Percentiles rank a stretch among this genome's conserved stretches.
Evolutionary conservation across 352 stramenopile species (phyloP).

Genomic region (Pythium dissotocum): DNA sequence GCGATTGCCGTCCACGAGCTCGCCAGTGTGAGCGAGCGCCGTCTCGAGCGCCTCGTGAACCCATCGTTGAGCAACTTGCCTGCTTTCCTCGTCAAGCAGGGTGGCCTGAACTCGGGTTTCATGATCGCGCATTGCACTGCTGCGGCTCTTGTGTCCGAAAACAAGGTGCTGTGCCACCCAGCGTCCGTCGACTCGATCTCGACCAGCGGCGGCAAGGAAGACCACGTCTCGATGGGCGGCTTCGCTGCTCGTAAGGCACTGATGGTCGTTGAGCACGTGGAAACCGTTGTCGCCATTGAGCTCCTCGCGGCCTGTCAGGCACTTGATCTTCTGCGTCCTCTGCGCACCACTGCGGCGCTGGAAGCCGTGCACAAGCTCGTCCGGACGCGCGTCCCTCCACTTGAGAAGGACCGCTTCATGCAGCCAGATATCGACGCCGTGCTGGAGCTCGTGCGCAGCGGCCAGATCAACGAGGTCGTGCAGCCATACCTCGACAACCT

Average conservation of each 20-base stretch:
- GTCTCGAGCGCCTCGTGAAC: slow-evolving; percentile 89
- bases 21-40: slow-evolving; percentile 81
- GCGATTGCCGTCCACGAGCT: slow-evolving; percentile 89
- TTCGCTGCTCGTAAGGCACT: slow-evolving; percentile 84
- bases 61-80: slow-evolving; percentile 83
- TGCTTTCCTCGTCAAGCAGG: slow-evolving; percentile 84
- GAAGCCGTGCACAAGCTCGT: slow-evolving; percentile 83
- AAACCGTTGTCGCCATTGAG: slow-evolving; percentile 88
- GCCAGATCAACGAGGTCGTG: slow-evolving; percentile 60
- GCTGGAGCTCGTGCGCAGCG: slow-evolving; percentile 73
- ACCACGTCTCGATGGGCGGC: slow-evolving; percentile 90
- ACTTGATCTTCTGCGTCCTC: slow-evolving; percentile 82
- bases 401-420: slow-evolving; percentile 88
- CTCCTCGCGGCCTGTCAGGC: slow-evolving; percentile 85
- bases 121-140: slow-evolving; percentile 92
- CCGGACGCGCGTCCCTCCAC: slow-evolving; percentile 50
- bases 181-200: slow-evolving; percentile 89
- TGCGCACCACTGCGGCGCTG: slow-evolving; percentile 79
- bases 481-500: slow-evolving; percentile 58
- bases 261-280: slow-evolving; percentile 84
- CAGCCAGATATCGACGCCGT: slow-evolving; percentile 87
- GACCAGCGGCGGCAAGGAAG: slow-evolving; percentile 86
- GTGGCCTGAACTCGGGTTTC: slow-evolving; percentile 88
- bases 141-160: slow-evolving; percentile 85
- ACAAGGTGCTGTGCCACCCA: slow-evolving; percentile 89